Evolutionary conservation across 1,284 basidiomycete genomes (phyloP).

Genomic region (Naganishia albida): DNA sequence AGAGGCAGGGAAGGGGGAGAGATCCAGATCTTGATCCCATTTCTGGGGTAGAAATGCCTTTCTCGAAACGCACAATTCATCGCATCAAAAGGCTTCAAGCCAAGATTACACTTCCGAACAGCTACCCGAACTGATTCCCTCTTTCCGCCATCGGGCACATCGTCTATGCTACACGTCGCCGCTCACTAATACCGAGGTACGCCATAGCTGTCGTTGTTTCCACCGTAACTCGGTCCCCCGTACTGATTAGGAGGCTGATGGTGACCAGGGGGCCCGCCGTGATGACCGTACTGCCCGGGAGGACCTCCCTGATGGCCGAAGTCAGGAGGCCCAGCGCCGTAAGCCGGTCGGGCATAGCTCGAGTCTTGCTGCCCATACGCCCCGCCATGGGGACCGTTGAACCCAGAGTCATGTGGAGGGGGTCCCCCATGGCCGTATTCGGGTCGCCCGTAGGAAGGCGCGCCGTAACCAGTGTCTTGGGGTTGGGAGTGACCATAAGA

Average conservation of each 20-base stretch:
- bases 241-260: slow-evolving; percentile 20
- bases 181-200: not conserved
- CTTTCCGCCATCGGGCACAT: too few species aligned
- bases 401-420: slow-evolving; percentile 22
- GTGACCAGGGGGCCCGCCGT: slow-evolving; percentile 17
- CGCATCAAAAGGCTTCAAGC: too few species aligned
- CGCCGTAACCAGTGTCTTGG: slow-evolving; percentile 34
- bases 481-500: slow-evolving; percentile 33
- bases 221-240: slow-evolving; percentile 12
- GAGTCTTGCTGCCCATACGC: slow-evolving; percentile 14
- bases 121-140: too few species aligned
- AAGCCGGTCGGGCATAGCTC: slow-evolving; percentile 4
- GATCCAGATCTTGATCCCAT: too few species aligned
- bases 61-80: too few species aligned
- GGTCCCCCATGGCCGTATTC: slow-evolving; percentile 16
- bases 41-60: too few species aligned
- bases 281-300: slow-evolving; percentile 21
- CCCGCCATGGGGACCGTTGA: slow-evolving; percentile 10
- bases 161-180: too few species aligned
- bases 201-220: slow-evolving; percentile 9
- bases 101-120: too few species aligned
- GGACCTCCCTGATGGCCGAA: slow-evolving; percentile 18
- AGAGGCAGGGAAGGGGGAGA: too few species aligned
- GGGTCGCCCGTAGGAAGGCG: slow-evolving; percentile 7
- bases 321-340: slow-evolving; percentile 13